phyloP scores from a whole-genome alignment of 1,284 basidiomycete species.

The Schizophyllum commune region DNA sequence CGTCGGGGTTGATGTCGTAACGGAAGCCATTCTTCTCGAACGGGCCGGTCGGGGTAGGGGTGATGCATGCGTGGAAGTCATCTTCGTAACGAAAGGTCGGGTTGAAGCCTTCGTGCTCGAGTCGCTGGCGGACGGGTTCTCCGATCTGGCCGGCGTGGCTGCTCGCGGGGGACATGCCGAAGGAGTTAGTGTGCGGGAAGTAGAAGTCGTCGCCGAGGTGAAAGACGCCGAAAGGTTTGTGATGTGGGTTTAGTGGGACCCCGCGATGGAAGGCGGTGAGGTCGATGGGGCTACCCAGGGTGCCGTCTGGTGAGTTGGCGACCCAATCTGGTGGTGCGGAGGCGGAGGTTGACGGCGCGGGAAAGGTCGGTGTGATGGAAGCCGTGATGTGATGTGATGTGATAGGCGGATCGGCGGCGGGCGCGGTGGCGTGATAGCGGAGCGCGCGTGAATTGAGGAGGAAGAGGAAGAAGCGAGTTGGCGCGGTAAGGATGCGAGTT shows the following conservation, averaged over 20 bases:
- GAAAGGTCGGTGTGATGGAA: background rate
- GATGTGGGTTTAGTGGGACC: conserved; percentile 14
- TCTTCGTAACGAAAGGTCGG: conserved; percentile 20
- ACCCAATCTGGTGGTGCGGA: conserved; percentile 14
- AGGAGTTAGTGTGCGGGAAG: conserved; percentile 14
- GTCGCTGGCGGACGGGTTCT: conserved; percentile 13
- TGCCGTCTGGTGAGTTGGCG: conserved; percentile 15
- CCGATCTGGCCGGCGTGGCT: conserved; percentile 19
- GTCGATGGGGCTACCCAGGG: conserved; percentile 21
- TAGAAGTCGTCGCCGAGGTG: conserved; percentile 6
- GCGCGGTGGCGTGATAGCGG: too few species aligned
- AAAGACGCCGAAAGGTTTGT: conserved; percentile 18
- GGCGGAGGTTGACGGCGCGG: background rate
- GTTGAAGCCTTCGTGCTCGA: background rate
- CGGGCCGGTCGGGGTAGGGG: background rate
- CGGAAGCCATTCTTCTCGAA: background rate
- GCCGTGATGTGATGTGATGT: background rate
- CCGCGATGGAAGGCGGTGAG: conserved; percentile 19
- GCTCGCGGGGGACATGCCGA: conserved; percentile 15
- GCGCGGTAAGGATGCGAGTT: too few species aligned
- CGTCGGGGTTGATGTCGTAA: conserved; percentile 1
- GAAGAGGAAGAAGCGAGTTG: too few species aligned
- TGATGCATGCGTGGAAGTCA: conserved; percentile 12
- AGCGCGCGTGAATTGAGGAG: too few species aligned
- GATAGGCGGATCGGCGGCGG: too few species aligned